Conservation (phyloP, 1,284 basidiomycete genomes). For the Coniophora puteana region DNA sequence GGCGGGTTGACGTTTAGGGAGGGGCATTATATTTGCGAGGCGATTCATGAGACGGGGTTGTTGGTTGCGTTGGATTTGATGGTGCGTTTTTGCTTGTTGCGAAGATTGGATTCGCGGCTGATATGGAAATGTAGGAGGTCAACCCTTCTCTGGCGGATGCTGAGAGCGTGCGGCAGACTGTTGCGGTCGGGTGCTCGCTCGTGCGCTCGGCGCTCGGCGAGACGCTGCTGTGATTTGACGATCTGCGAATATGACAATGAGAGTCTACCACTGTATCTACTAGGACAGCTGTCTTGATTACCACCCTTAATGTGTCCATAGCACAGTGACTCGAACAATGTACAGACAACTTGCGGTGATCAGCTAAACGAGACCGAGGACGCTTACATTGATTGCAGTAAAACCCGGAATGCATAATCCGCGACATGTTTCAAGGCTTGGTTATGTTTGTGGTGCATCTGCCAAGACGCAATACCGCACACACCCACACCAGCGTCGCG, state of each 20-base stretch:
- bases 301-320: background rate
- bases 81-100: constrained; percentile 44
- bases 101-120: background rate
- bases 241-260: too few species aligned
- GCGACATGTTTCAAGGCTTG: too few species aligned
- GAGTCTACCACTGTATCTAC: too few species aligned
- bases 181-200: constrained; percentile 92
- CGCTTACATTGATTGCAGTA: too few species aligned
- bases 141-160: constrained; percentile 86
- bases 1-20: constrained; percentile 97
- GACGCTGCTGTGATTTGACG: constrained; percentile 18
- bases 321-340: too few species aligned
- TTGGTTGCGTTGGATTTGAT: constrained; percentile 91
- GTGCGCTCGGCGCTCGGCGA: constrained; percentile 86
- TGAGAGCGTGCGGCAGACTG: constrained; percentile 79
- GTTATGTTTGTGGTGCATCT: too few species aligned
- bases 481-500: too few species aligned
- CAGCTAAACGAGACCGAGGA: background rate
- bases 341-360: background rate
- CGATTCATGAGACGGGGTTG: constrained; percentile 89
- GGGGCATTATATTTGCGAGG: constrained; percentile 96
- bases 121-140: constrained; percentile 73
- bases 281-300: too few species aligned
- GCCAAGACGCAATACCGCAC: too few species aligned
- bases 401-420: too few species aligned